Conservation (phyloP, 139 green algal species). For the Asterochloris erici region DNA sequence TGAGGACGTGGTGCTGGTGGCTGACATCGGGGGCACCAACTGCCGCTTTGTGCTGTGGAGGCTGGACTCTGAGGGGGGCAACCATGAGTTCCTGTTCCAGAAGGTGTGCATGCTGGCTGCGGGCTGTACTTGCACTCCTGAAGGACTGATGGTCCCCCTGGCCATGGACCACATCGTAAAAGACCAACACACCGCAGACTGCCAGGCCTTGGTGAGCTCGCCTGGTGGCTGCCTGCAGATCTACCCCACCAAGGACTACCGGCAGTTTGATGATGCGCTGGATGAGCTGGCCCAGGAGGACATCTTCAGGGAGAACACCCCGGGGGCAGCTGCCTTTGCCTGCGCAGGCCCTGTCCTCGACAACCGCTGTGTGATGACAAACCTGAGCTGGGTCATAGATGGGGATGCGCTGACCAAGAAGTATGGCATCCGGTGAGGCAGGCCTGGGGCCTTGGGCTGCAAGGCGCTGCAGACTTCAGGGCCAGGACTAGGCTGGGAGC, state of each 20-base stretch:
- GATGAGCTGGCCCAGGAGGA: constrained; percentile 28
- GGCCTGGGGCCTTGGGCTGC: too few species aligned
- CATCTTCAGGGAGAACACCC: constrained; percentile 27
- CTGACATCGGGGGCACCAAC: constrained; percentile 94
- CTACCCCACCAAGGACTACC: constrained; percentile 56
- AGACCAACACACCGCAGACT: too few species aligned
- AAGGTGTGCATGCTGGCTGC: not conserved
- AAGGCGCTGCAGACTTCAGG: too few species aligned
- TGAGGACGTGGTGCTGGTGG: constrained; percentile 61
- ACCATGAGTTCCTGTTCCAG: constrained; percentile 11
- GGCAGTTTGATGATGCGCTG: constrained; percentile 54
- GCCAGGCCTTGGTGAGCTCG: too few species aligned
- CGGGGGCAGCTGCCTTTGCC: constrained; percentile 56
- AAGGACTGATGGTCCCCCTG: too few species aligned
- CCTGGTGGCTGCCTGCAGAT: constrained; percentile 31
- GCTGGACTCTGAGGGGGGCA: constrained; percentile 23
- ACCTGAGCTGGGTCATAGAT: constrained; percentile 80
- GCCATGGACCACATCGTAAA: too few species aligned
- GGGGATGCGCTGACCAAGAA: constrained; percentile 23
- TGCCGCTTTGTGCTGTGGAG: constrained; percentile 82
- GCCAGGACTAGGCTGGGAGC: too few species aligned
- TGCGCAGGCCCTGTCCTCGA: constrained; percentile 78
- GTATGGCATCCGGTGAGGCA: constrained; percentile 25
- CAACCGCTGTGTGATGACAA: constrained; percentile 86
- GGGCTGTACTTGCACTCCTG: too few species aligned